Conservation (phyloP, 169 alveolate species). For the Theileria orientalis region DNA sequence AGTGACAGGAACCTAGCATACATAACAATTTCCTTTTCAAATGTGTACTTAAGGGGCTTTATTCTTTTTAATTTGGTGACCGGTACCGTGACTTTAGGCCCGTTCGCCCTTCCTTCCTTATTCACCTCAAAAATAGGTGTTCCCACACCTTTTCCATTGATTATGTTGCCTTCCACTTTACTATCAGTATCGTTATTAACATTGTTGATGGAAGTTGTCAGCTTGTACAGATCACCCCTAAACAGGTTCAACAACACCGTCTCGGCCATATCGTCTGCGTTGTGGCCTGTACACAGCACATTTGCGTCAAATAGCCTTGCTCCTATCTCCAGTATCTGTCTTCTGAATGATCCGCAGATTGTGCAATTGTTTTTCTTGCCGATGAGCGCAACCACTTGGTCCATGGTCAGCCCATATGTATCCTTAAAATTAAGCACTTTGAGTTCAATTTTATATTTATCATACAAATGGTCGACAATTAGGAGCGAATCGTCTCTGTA, state of each 20-base stretch:
- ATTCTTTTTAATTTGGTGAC: constrained; percentile 81
- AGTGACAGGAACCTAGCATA: constrained; percentile 92
- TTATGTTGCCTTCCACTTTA: not conserved
- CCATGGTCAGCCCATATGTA: constrained; percentile 94
- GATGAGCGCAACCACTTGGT: constrained; percentile 89
- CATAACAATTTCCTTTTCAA: constrained; percentile 96
- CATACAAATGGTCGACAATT: constrained; percentile 84
- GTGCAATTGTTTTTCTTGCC: constrained; percentile 93
- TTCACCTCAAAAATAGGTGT: too few species aligned
- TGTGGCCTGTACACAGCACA: constrained; percentile 96
- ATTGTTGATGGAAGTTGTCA: constrained; percentile 64
- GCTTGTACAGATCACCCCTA: constrained; percentile 94
- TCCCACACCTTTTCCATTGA: not conserved
- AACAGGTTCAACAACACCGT: constrained; percentile 93
- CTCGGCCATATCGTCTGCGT: constrained; percentile 98
- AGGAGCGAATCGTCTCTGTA: constrained; percentile 95
- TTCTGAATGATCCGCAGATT: constrained; percentile 96
- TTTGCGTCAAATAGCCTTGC: constrained; percentile 89
- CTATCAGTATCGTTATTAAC: not conserved
- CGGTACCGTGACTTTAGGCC: not conserved
- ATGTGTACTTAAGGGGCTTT: constrained; percentile 93
- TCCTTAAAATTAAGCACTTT: constrained; percentile 88
- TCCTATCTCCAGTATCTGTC: constrained; percentile 96
- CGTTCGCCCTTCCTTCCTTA: not conserved
- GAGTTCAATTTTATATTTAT: constrained; percentile 86